Evolutionary conservation across 805 yeast species (phyloP).

Genomic region (Blastobotrys chiropterorum): DNA sequence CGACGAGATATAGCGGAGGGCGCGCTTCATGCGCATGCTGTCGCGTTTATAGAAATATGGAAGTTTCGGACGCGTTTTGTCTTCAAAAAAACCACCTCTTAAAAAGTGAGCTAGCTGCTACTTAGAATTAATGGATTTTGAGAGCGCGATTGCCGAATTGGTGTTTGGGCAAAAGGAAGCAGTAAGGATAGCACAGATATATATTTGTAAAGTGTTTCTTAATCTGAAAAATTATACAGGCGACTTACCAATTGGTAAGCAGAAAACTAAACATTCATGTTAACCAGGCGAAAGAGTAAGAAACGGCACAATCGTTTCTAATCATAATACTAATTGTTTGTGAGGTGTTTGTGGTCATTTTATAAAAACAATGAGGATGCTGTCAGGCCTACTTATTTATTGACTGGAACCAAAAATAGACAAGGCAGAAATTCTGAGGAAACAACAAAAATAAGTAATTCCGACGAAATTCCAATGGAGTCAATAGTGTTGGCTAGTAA

Average conservation of each 20-base stretch:
- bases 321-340: neutral
- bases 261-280: slow-evolving; percentile 15
- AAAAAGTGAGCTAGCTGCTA: neutral
- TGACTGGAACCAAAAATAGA: slow-evolving; percentile 8
- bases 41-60: too few species aligned
- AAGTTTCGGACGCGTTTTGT: too few species aligned
- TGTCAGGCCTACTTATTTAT: slow-evolving; percentile 12
- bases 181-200: neutral
- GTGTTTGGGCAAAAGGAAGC: slow-evolving; percentile 4
- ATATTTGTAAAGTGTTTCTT: neutral
- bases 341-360: slow-evolving; percentile 14
- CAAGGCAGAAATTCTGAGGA: neutral
- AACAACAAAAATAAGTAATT: neutral
- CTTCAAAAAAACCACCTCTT: too few species aligned
- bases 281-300: slow-evolving; percentile 18
- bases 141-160: neutral
- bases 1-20: too few species aligned
- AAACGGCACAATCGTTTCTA: neutral
- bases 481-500: neutral
- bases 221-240: slow-evolving; percentile 6
- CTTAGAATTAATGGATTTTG: neutral
- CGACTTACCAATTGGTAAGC: slow-evolving; percentile 17
- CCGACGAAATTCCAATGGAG: neutral
- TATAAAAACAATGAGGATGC: slow-evolving; percentile 10
- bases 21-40: neutral